phyloP scores from a whole-genome alignment of 2,329 filamentous ascomycete species.

The Aspergillus sojae region DNA sequence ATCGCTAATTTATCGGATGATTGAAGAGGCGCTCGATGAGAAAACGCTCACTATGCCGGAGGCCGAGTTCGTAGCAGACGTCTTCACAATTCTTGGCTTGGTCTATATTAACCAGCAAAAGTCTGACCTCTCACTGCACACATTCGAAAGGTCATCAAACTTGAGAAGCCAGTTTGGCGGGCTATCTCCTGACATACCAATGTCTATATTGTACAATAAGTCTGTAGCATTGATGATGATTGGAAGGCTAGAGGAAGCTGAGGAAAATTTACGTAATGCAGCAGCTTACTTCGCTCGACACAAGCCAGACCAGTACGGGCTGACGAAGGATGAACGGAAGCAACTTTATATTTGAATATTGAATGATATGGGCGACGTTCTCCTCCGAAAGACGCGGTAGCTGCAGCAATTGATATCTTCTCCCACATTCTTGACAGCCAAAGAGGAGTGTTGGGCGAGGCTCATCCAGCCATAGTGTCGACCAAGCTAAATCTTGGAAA shows the following conservation, averaged over 20 bases:
- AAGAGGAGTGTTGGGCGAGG: neutral
- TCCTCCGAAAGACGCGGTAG: neutral
- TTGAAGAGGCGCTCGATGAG: no score
- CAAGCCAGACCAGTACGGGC: neutral
- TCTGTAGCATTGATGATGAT: no score
- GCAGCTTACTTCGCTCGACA: neutral
- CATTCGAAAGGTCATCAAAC: no score
- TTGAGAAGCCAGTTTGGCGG: no score
- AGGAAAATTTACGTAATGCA: neutral
- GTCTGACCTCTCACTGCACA: no score
- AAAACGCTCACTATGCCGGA: no score
- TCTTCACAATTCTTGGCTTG: no score
- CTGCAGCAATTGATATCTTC: neutral
- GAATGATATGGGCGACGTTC: neutral
- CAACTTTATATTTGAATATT: neutral
- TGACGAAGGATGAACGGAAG: neutral
- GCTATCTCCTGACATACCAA: no score
- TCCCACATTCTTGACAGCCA: neutral
- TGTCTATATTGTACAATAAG: no score
- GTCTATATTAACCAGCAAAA: no score
- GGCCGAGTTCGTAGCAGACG: no score
- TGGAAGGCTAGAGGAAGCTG: neutral
- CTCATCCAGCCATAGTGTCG: neutral
- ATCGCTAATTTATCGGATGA: no score
- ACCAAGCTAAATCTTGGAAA: neutral